A percentile compares a stretch with the other conserved stretches of the same genome.
Evolutionary conservation across 2,329 filamentous ascomycete genomes (phyloP).

Genomic region (Teratosphaeria destructans): DNA sequence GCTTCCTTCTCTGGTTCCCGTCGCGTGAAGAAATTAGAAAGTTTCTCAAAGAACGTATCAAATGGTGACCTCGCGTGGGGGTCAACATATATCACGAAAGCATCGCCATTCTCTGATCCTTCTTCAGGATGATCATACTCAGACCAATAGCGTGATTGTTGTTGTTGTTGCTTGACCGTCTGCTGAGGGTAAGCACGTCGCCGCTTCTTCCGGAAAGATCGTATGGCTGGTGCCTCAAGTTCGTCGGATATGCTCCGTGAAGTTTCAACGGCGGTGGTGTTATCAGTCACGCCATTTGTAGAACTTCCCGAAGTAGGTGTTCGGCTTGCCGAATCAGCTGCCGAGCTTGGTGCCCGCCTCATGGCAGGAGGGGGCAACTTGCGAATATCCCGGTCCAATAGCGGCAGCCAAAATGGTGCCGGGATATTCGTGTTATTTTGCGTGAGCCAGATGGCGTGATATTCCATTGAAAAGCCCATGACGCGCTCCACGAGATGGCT

Average conservation of each 20-base stretch:
- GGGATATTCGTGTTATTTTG: constrained; percentile 37
- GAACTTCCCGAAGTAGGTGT: constrained; percentile 30
- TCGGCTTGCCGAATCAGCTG: constrained; percentile 8
- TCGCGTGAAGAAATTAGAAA: constrained; percentile 28
- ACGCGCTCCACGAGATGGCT: constrained; percentile 44
- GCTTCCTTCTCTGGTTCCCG: constrained; percentile 17
- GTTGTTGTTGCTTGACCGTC: neutral
- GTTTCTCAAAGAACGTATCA: constrained; percentile 47
- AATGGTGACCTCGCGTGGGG: constrained; percentile 59
- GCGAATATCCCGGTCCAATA: constrained; percentile 41
- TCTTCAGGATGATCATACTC: constrained; percentile 80
- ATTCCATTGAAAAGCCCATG: constrained; percentile 44
- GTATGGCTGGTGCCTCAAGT: constrained; percentile 29
- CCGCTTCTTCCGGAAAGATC: constrained; percentile 35
- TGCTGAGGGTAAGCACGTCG: constrained; percentile 7
- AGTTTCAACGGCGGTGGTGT: constrained; percentile 24
- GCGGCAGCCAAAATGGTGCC: constrained; percentile 38
- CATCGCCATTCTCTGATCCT: constrained; percentile 39
- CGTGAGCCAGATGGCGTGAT: constrained; percentile 41
- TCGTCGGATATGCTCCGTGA: constrained; percentile 23
- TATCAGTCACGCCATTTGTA: constrained; percentile 24
- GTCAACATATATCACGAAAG: constrained; percentile 65
- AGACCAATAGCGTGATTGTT: constrained; percentile 58
- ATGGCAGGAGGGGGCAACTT: constrained; percentile 36
- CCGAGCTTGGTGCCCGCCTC: constrained; percentile 9